Base-by-base conservation (phyloP, 139 green algal species). In the Coccomyxa sp. region DNA sequence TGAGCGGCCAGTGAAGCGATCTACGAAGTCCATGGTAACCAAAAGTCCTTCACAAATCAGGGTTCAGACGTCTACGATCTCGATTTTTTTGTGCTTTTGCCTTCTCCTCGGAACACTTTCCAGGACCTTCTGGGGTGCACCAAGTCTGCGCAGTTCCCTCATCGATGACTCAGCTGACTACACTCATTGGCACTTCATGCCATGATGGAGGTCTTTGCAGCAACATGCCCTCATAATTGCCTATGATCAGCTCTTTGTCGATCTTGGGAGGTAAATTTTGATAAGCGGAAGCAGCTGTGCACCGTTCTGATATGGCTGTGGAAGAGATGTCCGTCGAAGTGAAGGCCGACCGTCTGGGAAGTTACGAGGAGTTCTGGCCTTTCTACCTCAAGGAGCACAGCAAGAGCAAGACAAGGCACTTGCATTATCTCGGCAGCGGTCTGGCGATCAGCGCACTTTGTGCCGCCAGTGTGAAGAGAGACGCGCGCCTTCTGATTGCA, bases 11-110 rank as follows among this genome's bases (percentile, higher is more conserved):
- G 60, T 25, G 13, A 86, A 32, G 11, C 82, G 23, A 10, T 86
- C 83, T 3, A 86, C 78, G 57, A 78, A 86, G 28, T 86, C 83
- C 83, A 86, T 86, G 3, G 3, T 78, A 1, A 28, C 3, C 71
- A 18, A 9, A 25, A 45, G n/a, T 25, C 63, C 38, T 51, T 11
- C 38, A 11, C 38, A 7, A 51, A 51, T 51, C 38, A 7, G 3
- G 3, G 38, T 51, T 51, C 38, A 51, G 38, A 51, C 38, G 38
- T 71, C 4, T 71, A 9, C 63, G 63, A 14, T 71, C 63, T 71
- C 18, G 21, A 25, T 25, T 28, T 21, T 1, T 25, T 71, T 25
- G 18, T 16, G 18, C 63, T 25, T 71, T 71, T 25, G 18, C 18
- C 18, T 25, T 71, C 60, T 25, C 15, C 15, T 16, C 60, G 60